Conservation (phyloP, 1,284 basidiomycete species). For the Tilletia walkeri region DNA sequence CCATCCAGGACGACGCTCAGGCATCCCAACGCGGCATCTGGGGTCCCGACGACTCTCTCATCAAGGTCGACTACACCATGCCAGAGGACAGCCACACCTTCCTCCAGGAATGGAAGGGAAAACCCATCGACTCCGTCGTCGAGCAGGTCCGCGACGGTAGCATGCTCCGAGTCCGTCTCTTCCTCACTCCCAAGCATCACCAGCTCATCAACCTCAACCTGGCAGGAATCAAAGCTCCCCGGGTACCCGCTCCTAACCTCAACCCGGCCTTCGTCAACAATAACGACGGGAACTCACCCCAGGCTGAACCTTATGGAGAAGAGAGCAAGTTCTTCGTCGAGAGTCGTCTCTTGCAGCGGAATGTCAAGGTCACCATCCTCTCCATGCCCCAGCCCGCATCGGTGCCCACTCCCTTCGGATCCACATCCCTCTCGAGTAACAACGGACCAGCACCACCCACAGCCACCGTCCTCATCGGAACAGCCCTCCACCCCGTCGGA, state of each 20-base stretch:
- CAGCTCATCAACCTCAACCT: slow-evolving; percentile 70
- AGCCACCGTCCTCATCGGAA: slow-evolving; percentile 81
- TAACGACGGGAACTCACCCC: neutral
- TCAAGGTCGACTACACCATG: slow-evolving; percentile 69
- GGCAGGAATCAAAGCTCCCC: slow-evolving; percentile 47
- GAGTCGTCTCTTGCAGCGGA: slow-evolving; percentile 82
- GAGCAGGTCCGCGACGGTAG: slow-evolving; percentile 92
- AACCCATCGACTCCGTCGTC: slow-evolving; percentile 80
- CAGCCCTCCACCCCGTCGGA: slow-evolving; percentile 85
- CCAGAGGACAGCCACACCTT: slow-evolving; percentile 82
- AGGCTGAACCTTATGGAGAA: slow-evolving; percentile 48
- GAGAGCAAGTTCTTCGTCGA: slow-evolving; percentile 94
- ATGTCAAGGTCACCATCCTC: slow-evolving; percentile 79
- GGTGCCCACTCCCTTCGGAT: slow-evolving; percentile 66
- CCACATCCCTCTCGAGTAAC: slow-evolving; percentile 60
- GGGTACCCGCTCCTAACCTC: slow-evolving; percentile 34
- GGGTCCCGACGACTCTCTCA: slow-evolving; percentile 68
- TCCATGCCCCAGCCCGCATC: slow-evolving; percentile 69
- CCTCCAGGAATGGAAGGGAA: slow-evolving; percentile 84
- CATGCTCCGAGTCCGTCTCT: slow-evolving; percentile 79
- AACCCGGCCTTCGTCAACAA: slow-evolving; percentile 23
- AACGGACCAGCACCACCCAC: slow-evolving; percentile 25
- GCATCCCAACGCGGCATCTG: slow-evolving; percentile 76
- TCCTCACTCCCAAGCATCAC: slow-evolving; percentile 83
- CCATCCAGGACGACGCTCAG: slow-evolving; percentile 78